phyloP scores from a whole-genome alignment of 2,329 filamentous ascomycete genomes.

The Cladosporium colombiae region DNA sequence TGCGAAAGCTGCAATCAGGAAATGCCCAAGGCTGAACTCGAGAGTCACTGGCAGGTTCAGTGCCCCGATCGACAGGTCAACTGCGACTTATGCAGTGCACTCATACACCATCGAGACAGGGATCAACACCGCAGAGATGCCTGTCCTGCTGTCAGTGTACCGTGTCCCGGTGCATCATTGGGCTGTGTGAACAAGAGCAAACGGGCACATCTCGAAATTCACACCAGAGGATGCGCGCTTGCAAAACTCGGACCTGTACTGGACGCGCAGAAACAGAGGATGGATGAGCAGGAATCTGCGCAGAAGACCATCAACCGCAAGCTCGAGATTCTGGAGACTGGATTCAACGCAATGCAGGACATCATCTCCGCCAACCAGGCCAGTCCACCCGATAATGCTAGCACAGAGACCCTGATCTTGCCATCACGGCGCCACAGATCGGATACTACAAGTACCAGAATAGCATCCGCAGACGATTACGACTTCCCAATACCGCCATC shows the following conservation, averaged over 20 bases:
- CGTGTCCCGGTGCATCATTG: slow-evolving; percentile 46
- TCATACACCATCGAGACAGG: slow-evolving; percentile 45
- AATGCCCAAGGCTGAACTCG: slow-evolving; percentile 57
- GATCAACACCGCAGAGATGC: slow-evolving; percentile 43
- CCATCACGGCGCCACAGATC: background rate
- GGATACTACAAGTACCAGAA: slow-evolving; percentile 8
- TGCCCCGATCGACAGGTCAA: slow-evolving; percentile 53
- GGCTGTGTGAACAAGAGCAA: slow-evolving; percentile 46
- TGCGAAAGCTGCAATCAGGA: slow-evolving; percentile 56
- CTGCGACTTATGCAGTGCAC: slow-evolving; percentile 46
- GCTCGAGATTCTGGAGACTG: slow-evolving; percentile 47
- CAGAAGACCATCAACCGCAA: slow-evolving; percentile 47
- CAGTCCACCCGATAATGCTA: slow-evolving; percentile 21
- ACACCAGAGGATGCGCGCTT: slow-evolving; percentile 47
- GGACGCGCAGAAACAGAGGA: slow-evolving; percentile 43
- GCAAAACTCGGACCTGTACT: slow-evolving; percentile 50
- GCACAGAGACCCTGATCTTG: slow-evolving; percentile 21
- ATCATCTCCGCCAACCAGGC: slow-evolving; percentile 36
- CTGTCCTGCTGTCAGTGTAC: slow-evolving; percentile 45
- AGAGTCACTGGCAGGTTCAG: slow-evolving; percentile 41
- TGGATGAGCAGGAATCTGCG: slow-evolving; percentile 46
- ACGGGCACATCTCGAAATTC: slow-evolving; percentile 42
- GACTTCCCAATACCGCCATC: slow-evolving; percentile 19
- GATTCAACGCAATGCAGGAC: slow-evolving; percentile 45
- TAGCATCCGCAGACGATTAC: slow-evolving; percentile 11